Evolutionary conservation across 192 early-diverging fungal species (phyloP).

Genomic region (Ambispora gerdemannii): DNA sequence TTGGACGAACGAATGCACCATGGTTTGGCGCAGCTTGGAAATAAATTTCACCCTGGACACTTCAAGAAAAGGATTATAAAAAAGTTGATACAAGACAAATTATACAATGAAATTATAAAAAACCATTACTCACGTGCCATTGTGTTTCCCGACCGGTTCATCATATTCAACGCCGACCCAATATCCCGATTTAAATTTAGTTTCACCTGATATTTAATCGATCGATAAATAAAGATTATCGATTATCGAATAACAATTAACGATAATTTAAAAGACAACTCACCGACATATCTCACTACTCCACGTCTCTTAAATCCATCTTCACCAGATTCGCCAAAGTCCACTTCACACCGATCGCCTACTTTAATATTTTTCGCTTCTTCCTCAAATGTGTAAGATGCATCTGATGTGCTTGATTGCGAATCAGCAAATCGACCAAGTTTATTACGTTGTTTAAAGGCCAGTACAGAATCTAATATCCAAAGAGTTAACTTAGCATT

Average conservation of each 20-base stretch:
- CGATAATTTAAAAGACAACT: slow-evolving; percentile 17
- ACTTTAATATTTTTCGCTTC: slow-evolving; percentile 64
- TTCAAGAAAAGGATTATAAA: slow-evolving; percentile 26
- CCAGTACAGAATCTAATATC: slow-evolving; percentile 72
- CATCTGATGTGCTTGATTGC: slow-evolving; percentile 38
- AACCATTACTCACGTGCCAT: slow-evolving; percentile 57
- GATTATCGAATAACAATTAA: background rate
- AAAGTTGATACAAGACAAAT: background rate
- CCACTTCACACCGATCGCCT: slow-evolving; percentile 83
- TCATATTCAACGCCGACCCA: slow-evolving; percentile 97
- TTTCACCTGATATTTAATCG: slow-evolving; percentile 40
- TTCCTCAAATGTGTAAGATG: slow-evolving; percentile 50
- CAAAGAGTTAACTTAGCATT: background rate
- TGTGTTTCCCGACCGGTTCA: slow-evolving; percentile 93
- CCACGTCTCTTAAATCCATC: slow-evolving; percentile 54
- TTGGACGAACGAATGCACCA: slow-evolving; percentile 89
- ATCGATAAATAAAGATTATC: slow-evolving; percentile 6
- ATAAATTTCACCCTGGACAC: slow-evolving; percentile 71
- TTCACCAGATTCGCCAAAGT: slow-evolving; percentile 46
- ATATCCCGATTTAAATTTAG: slow-evolving; percentile 77
- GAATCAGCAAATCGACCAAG: slow-evolving; percentile 80
- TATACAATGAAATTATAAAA: background rate
- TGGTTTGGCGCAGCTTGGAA: slow-evolving; percentile 72
- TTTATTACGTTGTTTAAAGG: slow-evolving; percentile 86
- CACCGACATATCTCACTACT: slow-evolving; percentile 71